A percentile compares a stretch with the other conserved stretches of the same genome.
These are phyloP conservation scores for Pisolithus sp. DNA, from an alignment of 768 basidiomycete species.

Conservation along the genomic window DNA sequence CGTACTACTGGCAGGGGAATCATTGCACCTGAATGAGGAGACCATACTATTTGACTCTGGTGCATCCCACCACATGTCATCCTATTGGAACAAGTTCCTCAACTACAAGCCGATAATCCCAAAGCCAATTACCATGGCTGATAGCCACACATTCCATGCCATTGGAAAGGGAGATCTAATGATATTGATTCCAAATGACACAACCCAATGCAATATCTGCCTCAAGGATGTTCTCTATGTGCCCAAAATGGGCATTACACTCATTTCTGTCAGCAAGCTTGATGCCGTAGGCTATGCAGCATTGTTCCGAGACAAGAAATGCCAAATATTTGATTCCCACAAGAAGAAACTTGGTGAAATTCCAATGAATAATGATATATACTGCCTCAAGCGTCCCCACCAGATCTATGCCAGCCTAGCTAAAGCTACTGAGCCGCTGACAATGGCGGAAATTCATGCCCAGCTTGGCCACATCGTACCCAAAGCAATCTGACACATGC, in stretches of 20 bases:
- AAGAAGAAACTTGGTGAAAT: not conserved
- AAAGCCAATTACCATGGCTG: conserved; percentile 17
- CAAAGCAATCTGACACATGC: conserved; percentile 1
- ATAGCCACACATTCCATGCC: not conserved
- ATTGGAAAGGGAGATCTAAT: conserved; percentile 16
- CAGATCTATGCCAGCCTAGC: not conserved
- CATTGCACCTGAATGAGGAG: too few relatives aligned
- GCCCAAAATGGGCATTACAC: conserved; percentile 12
- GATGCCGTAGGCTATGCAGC: not conserved
- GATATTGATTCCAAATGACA: conserved; percentile 15
- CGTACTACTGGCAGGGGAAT: not conserved
- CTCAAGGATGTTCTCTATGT: conserved; percentile 10
- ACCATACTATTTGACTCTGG: too few relatives aligned
- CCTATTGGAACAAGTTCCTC: not conserved
- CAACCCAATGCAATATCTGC: not conserved
- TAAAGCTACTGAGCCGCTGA: not conserved
- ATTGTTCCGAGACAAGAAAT: not conserved
- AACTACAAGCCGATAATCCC: conserved; percentile 10
- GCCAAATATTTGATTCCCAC: not conserved
- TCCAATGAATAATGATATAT: not conserved
- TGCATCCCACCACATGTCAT: not conserved
- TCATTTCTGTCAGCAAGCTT: conserved; percentile 14
- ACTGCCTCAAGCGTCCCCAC: not conserved
- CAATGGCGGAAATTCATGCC: conserved; percentile 1
- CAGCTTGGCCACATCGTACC: conserved; percentile 1